Evolutionary conservation across 768 basidiomycete genomes (phyloP).

Genomic region (Hirschioporus abietinus): DNA sequence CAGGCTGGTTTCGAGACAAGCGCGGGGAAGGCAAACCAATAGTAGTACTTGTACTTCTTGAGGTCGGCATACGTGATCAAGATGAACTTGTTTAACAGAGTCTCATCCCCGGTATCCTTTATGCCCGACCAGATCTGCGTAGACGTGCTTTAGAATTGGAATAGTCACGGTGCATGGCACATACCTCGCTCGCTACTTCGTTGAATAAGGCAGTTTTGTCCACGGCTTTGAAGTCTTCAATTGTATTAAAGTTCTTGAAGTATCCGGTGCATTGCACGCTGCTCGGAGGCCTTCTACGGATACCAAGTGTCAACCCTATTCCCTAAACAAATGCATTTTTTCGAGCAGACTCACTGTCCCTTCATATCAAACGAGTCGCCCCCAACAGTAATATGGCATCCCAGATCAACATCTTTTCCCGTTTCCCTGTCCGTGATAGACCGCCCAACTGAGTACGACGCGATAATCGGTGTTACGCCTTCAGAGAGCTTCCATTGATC

Average conservation of each 20-base stretch:
- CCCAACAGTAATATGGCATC: slow-evolving; percentile 59
- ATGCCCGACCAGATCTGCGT: slow-evolving; percentile 68
- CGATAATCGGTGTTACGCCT: slow-evolving; percentile 55
- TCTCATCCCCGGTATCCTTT: slow-evolving; percentile 42
- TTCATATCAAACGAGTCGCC: slow-evolving; percentile 55
- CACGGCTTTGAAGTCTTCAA: slow-evolving; percentile 89
- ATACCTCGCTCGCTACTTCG: slow-evolving; percentile 59
- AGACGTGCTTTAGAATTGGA: background rate
- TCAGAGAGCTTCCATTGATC: slow-evolving; percentile 84
- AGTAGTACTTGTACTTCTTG: slow-evolving; percentile 96
- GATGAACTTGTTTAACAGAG: slow-evolving; percentile 70
- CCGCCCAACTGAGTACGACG: slow-evolving; percentile 65
- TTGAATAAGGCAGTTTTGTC: slow-evolving; percentile 89
- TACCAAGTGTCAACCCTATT: slow-evolving; percentile 3
- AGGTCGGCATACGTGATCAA: slow-evolving; percentile 94
- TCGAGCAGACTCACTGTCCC: slow-evolving; percentile 33
- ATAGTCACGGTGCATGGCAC: slow-evolving; percentile 6
- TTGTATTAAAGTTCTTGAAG: slow-evolving; percentile 94
- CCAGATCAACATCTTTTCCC: slow-evolving; percentile 65
- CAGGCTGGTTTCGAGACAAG: slow-evolving; percentile 86
- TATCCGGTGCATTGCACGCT: slow-evolving; percentile 54
- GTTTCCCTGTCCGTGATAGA: slow-evolving; percentile 73
- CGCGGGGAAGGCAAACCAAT: slow-evolving; percentile 98
- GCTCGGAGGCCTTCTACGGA: slow-evolving; percentile 38
- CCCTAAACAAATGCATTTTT: background rate